Conservation (phyloP, 352 stramenopile genomes). For the Phytophthora cactorum region DNA sequence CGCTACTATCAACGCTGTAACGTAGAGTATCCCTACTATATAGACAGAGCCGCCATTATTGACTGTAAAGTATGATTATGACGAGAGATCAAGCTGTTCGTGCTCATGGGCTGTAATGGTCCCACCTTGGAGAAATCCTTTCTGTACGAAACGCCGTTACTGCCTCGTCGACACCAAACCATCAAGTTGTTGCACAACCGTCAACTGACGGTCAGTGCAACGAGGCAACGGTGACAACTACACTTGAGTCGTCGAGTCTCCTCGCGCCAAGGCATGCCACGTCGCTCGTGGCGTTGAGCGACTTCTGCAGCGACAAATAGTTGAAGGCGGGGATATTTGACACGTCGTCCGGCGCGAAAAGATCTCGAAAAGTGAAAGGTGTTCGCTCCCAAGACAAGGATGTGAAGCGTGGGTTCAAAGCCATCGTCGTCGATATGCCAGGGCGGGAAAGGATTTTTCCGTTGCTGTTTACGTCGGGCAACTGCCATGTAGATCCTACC, state of each 20-base stretch:
- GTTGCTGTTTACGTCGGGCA: slow-evolving; percentile 24
- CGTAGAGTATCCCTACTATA: neutral
- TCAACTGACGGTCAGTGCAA: too few species aligned
- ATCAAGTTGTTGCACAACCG: neutral
- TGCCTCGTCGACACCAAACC: slow-evolving; percentile 6
- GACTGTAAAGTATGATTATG: neutral
- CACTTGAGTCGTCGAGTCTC: too few species aligned
- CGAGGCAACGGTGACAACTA: too few species aligned
- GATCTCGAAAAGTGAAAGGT: slow-evolving; percentile 12
- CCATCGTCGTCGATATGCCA: slow-evolving; percentile 10
- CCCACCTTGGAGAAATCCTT: slow-evolving; percentile 20
- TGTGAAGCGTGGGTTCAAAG: slow-evolving; percentile 20
- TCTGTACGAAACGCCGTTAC: slow-evolving; percentile 27
- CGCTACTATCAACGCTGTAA: slow-evolving; percentile 2
- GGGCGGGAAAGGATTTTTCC: slow-evolving; percentile 17
- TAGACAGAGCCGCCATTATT: neutral
- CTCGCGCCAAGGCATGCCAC: neutral
- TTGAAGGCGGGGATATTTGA: slow-evolving; percentile 9
- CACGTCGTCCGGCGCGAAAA: slow-evolving; percentile 20
- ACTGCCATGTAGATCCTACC: neutral
- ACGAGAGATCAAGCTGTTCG: slow-evolving; percentile 10
- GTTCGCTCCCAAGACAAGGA: slow-evolving; percentile 10
- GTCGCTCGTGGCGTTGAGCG: slow-evolving; percentile 9
- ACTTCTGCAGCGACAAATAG: neutral
- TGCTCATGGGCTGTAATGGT: slow-evolving; percentile 23